These are phyloP conservation scores for Leccinum longicurvipes DNA, from an alignment of 768 basidiomycete species.

Conservation along the genomic window DNA sequence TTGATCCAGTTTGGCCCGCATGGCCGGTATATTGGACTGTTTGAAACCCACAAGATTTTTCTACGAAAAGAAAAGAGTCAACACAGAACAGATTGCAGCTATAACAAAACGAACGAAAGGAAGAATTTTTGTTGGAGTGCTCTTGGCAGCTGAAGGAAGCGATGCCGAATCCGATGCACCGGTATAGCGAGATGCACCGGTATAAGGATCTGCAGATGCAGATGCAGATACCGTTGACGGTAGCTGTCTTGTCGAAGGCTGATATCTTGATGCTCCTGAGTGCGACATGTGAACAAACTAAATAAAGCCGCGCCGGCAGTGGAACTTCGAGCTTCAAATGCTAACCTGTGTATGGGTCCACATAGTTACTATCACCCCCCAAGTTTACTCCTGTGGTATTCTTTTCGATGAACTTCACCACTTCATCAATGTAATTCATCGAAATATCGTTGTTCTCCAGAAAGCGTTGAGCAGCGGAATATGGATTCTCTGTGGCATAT, in stretches of 20 bases:
- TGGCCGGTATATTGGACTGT: conserved; percentile 75
- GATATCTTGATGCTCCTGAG: conserved; percentile 64
- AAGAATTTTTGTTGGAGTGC: conserved; percentile 39
- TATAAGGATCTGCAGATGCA: conserved; percentile 64
- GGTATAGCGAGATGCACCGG: conserved; percentile 64
- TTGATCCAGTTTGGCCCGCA: conserved; percentile 75
- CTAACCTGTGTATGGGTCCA: conserved; percentile 89
- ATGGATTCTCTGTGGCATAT: conserved; percentile 75
- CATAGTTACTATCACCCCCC: conserved; percentile 56
- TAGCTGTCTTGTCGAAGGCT: conserved; percentile 37
- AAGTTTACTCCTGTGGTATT: conserved; percentile 79
- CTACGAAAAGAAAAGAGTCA: conserved; percentile 34
- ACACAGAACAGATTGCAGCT: background rate
- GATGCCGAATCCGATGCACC: conserved; percentile 37
- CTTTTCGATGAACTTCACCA: conserved; percentile 91
- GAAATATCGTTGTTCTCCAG: conserved; percentile 82
- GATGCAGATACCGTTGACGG: conserved; percentile 32
- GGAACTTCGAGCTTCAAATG: background rate
- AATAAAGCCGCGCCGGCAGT: background rate
- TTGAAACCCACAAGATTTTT: conserved; percentile 72
- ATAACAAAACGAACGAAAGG: conserved; percentile 44
- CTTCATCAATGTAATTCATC: conserved; percentile 77
- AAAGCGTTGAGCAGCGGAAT: conserved; percentile 85
- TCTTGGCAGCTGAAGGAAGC: conserved; percentile 31
- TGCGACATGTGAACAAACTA: background rate